phyloP scores from a whole-genome alignment of 2,329 filamentous ascomycete genomes.

The Monosporascus sp. region DNA sequence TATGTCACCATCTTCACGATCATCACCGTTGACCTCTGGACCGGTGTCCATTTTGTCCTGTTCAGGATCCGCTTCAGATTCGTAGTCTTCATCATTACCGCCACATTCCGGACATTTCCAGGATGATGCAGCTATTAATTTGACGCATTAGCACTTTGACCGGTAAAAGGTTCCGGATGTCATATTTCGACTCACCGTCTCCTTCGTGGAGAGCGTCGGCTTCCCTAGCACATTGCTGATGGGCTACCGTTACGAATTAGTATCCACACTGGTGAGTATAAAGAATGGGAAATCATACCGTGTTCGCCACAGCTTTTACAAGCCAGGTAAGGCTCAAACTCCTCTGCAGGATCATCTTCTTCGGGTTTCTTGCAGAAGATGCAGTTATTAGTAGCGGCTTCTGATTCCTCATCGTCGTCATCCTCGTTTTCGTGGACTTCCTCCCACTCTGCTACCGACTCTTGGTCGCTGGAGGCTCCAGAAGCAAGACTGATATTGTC shows the following conservation, averaged over 20 bases:
- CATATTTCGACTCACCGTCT: constrained; percentile 49
- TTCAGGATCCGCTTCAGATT: constrained; percentile 23
- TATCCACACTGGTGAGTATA: constrained; percentile 16
- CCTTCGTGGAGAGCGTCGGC: constrained; percentile 56
- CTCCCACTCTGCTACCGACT: constrained; percentile 26
- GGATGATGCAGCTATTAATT: constrained; percentile 31
- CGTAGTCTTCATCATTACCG: constrained; percentile 23
- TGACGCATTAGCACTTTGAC: constrained; percentile 2
- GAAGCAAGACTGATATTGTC: constrained; percentile 22
- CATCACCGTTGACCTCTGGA: constrained; percentile 25
- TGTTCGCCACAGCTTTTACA: constrained; percentile 77
- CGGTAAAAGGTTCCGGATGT: constrained; percentile 1
- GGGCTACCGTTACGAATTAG: constrained; percentile 59
- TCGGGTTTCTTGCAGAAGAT: constrained; percentile 30
- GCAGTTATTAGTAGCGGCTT: constrained; percentile 17
- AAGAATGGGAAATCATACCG: constrained; percentile 51
- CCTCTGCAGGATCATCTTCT: constrained; percentile 49
- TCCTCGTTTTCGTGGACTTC: constrained; percentile 23
- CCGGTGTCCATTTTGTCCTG: constrained; percentile 19
- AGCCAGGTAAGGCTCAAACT: constrained; percentile 72
- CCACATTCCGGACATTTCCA: constrained; percentile 50
- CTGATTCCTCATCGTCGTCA: constrained; percentile 28
- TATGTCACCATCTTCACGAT: constrained; percentile 26
- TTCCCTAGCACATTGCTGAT: constrained; percentile 82
- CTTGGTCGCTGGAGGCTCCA: constrained; percentile 19